phyloP scores from a whole-genome alignment of 257 asterid species.

The Buddleja alternifolia region DNA sequence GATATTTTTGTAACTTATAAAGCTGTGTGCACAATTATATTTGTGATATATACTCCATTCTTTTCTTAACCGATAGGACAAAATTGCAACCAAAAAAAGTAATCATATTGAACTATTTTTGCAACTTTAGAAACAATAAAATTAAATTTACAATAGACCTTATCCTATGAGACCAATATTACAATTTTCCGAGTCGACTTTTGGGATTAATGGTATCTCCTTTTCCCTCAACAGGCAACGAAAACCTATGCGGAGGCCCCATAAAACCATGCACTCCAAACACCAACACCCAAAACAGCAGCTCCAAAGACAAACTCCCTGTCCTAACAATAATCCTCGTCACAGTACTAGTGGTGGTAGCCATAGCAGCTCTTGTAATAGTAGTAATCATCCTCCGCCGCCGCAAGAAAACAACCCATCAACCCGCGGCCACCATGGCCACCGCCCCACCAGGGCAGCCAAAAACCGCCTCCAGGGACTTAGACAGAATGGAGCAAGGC shows the following conservation, averaged over 20 bases:
- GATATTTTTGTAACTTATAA: too few species aligned
- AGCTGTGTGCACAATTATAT: too few species aligned
- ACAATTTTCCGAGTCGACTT: too few species aligned
- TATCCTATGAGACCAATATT: too few species aligned
- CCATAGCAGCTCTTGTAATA: slow-evolving; percentile 47
- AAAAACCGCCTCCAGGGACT: slow-evolving; percentile 19
- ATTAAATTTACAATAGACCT: too few species aligned
- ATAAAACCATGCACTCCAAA: slow-evolving; percentile 44
- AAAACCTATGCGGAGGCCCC: slow-evolving; percentile 74
- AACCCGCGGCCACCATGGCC: neutral
- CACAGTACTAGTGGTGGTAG: slow-evolving; percentile 40
- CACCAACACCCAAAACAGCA: neutral
- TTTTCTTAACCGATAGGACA: too few species aligned
- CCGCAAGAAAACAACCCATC: slow-evolving; percentile 36
- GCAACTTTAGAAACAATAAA: too few species aligned
- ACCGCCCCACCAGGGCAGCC: neutral
- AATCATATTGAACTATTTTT: too few species aligned
- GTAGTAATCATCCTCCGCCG: slow-evolving; percentile 43
- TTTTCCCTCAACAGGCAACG: slow-evolving; percentile 50
- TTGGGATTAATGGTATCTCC: too few species aligned
- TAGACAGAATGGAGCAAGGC: slow-evolving; percentile 56
- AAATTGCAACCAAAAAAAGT: too few species aligned
- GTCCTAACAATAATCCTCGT: slow-evolving; percentile 37
- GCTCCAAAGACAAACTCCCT: slow-evolving; percentile 21
- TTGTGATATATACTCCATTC: too few species aligned